phyloP scores from a whole-genome alignment of 345 rosid genomes.

The Xanthoceras sorbifolium region DNA sequence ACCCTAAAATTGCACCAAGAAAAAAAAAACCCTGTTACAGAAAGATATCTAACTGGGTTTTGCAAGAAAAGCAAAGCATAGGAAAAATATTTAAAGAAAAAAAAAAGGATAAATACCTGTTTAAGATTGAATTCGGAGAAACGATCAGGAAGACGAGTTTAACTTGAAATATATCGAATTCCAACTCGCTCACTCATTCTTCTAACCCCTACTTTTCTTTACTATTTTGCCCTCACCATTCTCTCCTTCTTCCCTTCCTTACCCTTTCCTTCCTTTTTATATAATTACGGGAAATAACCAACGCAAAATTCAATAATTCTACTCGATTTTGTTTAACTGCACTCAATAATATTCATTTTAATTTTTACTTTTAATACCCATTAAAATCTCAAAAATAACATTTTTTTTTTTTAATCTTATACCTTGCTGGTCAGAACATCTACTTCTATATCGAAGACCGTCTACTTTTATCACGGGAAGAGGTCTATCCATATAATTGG shows the following conservation, averaged over 20 bases:
- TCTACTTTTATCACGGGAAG: no score
- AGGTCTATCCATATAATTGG: no score
- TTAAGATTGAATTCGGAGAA: slow-evolving; percentile 2
- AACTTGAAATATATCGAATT: not conserved
- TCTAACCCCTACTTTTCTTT: not conserved
- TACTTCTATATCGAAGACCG: no score
- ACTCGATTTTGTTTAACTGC: no score
- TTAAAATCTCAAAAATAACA: no score
- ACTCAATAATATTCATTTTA: no score
- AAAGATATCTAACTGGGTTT: not conserved
- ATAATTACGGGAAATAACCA: not conserved
- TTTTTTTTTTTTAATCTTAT: no score
- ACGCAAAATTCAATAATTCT: no score
- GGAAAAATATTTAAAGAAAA: not conserved
- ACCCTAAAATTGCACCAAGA: slow-evolving; percentile 7
- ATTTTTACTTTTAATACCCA: no score
- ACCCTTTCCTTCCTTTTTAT: not conserved
- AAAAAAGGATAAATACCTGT: not conserved
- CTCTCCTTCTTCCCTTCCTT: not conserved
- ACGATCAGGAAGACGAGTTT: not conserved
- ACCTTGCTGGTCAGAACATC: no score
- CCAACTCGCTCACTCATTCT: not conserved
- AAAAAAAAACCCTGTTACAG: not conserved
- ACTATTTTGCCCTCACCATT: not conserved
- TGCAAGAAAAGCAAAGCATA: not conserved